Conservation (phyloP, 1,139 yeast genomes). For the Lodderomyces beijingensis region DNA sequence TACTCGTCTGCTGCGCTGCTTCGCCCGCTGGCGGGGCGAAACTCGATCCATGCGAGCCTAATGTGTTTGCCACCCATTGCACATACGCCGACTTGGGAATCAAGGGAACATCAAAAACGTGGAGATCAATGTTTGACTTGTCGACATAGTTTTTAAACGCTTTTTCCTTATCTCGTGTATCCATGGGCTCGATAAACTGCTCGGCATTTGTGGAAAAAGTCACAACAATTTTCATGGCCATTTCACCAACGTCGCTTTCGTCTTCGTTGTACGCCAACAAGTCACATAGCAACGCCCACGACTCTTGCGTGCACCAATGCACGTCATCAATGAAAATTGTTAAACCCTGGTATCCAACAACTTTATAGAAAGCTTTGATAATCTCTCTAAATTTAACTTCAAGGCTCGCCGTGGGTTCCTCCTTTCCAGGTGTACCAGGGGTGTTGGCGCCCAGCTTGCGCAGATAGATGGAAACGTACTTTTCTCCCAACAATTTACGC, state of each 20-base stretch:
- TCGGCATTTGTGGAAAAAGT: constrained; percentile 10
- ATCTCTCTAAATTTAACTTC: constrained; percentile 44
- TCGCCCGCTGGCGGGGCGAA: constrained; percentile 3
- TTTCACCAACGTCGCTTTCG: constrained; percentile 4
- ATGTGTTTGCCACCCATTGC: constrained; percentile 1
- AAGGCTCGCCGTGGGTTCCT: constrained; percentile 19
- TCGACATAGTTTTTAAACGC: constrained; percentile 6
- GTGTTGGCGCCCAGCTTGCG: constrained; percentile 7
- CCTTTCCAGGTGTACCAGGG: constrained; percentile 12
- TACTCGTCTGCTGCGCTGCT: constrained; percentile 5
- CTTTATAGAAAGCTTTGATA: constrained; percentile 38
- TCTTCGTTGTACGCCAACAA: constrained; percentile 16
- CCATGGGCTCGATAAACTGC: constrained; percentile 7
- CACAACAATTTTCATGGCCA: constrained; percentile 9
- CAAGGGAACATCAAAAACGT: constrained; percentile 7
- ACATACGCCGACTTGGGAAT: constrained; percentile 2
- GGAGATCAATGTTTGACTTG: constrained; percentile 7
- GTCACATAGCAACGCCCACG: constrained; percentile 28
- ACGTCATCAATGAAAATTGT: constrained; percentile 48
- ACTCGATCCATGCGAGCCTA: constrained; percentile 1
- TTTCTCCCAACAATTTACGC: constrained; percentile 39
- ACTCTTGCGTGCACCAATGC: constrained; percentile 38
- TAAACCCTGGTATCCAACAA: constrained; percentile 41
- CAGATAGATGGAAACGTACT: constrained; percentile 24
- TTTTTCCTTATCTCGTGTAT: constrained; percentile 4